Evolutionary conservation across 441 rosid species (phyloP).

Genomic region (Macaranga tanarius): DNA sequence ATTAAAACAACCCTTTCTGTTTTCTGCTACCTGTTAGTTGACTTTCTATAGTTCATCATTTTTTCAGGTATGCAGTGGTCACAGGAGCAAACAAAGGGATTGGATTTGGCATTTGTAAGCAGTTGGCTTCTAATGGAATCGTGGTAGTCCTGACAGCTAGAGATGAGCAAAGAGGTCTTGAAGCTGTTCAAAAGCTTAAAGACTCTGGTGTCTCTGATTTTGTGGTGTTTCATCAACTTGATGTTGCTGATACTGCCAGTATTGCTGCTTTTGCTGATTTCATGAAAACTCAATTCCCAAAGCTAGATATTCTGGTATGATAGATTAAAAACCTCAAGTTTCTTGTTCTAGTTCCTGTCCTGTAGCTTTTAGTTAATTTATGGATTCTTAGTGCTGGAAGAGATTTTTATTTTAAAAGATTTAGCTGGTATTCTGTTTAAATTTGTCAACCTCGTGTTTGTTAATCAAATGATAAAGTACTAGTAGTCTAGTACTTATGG

Average conservation of each 20-base stretch:
- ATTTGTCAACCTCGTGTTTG: too few species aligned
- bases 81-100: conserved; percentile 45
- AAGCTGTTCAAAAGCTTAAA: conserved; percentile 23
- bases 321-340: neutral
- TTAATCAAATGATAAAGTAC: too few species aligned
- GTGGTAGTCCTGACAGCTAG: conserved; percentile 39
- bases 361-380: neutral
- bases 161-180: conserved; percentile 25
- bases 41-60: neutral
- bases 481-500: too few species aligned
- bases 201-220: conserved; percentile 19
- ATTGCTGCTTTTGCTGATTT: conserved; percentile 16
- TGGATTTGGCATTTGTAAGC: conserved; percentile 40
- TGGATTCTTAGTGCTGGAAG: neutral
- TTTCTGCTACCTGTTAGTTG: neutral
- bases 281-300: conserved; percentile 17
- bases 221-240: conserved; percentile 27
- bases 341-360: neutral
- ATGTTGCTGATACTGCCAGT: conserved; percentile 14
- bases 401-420: too few species aligned
- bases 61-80: conserved; percentile 22
- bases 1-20: neutral
- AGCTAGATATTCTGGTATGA: conserved; percentile 26
- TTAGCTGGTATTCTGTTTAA: too few species aligned
- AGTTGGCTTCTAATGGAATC: conserved; percentile 37